Percentiles rank a stretch among this genome's conserved stretches.
phyloP scores from a whole-genome alignment of 495 filamentous ascomycete species.

The Hypoxylon fuscum region DNA sequence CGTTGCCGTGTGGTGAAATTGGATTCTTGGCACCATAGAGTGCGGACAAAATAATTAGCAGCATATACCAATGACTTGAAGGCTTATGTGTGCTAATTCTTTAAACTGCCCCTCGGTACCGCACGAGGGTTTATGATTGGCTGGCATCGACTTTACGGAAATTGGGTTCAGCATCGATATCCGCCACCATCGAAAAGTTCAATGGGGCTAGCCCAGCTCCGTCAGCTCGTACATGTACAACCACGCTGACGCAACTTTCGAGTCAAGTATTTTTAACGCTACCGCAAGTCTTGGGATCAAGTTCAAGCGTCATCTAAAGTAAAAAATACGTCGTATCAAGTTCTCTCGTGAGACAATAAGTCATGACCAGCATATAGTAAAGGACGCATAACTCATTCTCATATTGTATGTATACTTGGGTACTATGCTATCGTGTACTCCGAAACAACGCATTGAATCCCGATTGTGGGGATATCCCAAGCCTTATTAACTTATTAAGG shows the following conservation, averaged over 20 bases:
- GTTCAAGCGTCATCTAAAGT: neutral
- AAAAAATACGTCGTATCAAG: neutral
- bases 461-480: constrained; percentile 25
- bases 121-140: neutral
- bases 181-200: constrained; percentile 1
- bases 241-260: neutral
- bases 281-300: neutral
- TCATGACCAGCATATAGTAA: neutral
- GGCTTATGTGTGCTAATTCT: no score
- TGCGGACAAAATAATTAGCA: no score
- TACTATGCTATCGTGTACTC: constrained; percentile 1
- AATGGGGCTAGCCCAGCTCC: constrained; percentile 22
- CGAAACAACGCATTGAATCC: constrained; percentile 3
- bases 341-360: neutral
- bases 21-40: no score
- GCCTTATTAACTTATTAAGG: no score
- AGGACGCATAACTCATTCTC: neutral
- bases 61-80: no score
- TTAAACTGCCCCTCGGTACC: neutral
- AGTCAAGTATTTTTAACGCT: neutral
- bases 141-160: constrained; percentile 1
- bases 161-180: constrained; percentile 18
- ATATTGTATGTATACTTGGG: neutral
- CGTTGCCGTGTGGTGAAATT: neutral
- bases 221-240: constrained; percentile 34